Base-by-base conservation (phyloP, 495 filamentous ascomycete species). In the Aspergillus bridgeri region DNA sequence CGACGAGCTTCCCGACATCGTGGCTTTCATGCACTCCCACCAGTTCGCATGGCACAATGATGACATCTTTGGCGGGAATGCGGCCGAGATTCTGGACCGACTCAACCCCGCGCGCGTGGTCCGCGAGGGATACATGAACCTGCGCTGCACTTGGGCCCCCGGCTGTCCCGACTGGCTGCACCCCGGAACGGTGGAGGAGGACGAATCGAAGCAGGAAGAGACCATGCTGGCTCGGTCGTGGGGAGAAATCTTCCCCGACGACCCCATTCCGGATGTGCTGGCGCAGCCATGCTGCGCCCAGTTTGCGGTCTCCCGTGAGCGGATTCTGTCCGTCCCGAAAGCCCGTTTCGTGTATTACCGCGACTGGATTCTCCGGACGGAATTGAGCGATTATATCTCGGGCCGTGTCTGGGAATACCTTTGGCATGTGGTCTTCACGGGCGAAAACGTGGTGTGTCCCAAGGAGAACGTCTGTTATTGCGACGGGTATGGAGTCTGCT, bases 401-500 rank as follows among this genome's bases (percentile, higher is more conserved):
- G 89, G 89, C 4, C 80, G 89, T 21, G 79, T 89, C 9, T 88
- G 85, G 82, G 88, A 91, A 73, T 90, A 91, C 66, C 71, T 87
- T 4, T 92, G 86, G 86, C 86, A 87, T 55, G 86, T 78, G 58
- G 70, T 90, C n/a, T 91, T 90, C 60, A 80, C 80, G 3, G 76
- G 79, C 8, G 47, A 83, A 27, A 73, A 78, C 6, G 73, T 83
- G 8, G 67, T 80, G 43, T 92, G 89, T 63, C 86, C 87, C 13
- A 73, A 73, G 20, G 82, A 87, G 69, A 80, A 85, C 63, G 69
- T 86, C 0, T 93, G 89, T 68, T 88, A 90, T 53, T 93, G 89
- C 65, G 86, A 90, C 57, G 87, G 83, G 18, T 93, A 85, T 51
- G 89, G 89, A 0, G 74, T 86, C n/a, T 93, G 89, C 63, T 93